phyloP scores from a whole-genome alignment of 2,329 filamentous ascomycete species.

The Alternaria angustiovoidea region DNA sequence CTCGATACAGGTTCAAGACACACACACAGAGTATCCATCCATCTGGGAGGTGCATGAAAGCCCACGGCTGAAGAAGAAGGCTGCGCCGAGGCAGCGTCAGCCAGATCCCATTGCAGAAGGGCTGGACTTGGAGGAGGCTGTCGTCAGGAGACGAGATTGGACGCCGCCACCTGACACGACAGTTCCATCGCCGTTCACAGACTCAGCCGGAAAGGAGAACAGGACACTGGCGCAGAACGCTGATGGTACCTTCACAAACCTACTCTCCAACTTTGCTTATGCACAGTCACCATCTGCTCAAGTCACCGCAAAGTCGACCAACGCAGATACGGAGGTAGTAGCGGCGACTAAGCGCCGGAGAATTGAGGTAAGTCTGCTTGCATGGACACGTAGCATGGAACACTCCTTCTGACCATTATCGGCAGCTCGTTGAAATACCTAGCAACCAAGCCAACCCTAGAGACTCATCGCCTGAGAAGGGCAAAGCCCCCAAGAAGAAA shows the following conservation, averaged over 20 bases:
- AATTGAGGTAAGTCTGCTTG: conserved; percentile 32
- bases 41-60: conserved; percentile 40
- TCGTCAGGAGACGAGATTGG: conserved; percentile 46
- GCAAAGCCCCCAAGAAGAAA: conserved; percentile 50
- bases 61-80: conserved; percentile 23
- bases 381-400: neutral
- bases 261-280: conserved; percentile 44
- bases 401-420: neutral
- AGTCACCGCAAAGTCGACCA: conserved; percentile 1
- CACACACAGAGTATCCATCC: conserved; percentile 13
- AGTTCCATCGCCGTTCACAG: conserved; percentile 18
- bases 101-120: conserved; percentile 15
- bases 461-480: conserved; percentile 41
- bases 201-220: conserved; percentile 39
- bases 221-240: conserved; percentile 8
- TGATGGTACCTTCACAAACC: conserved; percentile 31
- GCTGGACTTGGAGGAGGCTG: conserved; percentile 41
- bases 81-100: conserved; percentile 22
- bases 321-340: conserved; percentile 8
- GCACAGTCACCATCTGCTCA: conserved; percentile 25
- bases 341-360: conserved; percentile 38
- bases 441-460: conserved; percentile 30
- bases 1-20: neutral
- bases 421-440: conserved; percentile 39
- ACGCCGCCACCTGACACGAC: conserved; percentile 46